A percentile compares a stretch with the other conserved stretches of the same genome.
Conservation (phyloP, 345 rosid genomes). For the Tarenaya hassleriana region DNA sequence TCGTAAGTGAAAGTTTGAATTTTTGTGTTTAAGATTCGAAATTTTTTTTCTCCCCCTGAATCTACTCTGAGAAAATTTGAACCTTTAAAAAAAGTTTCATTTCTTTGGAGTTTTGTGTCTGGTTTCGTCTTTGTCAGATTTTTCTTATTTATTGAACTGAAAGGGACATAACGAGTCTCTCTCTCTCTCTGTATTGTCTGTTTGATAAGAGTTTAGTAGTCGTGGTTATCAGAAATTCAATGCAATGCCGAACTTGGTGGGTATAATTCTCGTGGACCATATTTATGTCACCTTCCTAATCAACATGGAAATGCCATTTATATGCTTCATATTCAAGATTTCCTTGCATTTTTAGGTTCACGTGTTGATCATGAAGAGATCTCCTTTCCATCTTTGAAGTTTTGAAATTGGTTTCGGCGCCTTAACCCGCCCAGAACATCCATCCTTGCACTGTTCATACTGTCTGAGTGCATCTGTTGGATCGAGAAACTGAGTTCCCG, state of each 20-base stretch:
- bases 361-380: slow-evolving; percentile 21
- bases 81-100: not conserved
- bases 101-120: slow-evolving; percentile 13
- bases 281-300: slow-evolving; percentile 15
- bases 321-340: not conserved
- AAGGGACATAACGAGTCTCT: slow-evolving; percentile 12
- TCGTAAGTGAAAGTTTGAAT: slow-evolving; percentile 21
- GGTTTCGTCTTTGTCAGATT: slow-evolving; percentile 11
- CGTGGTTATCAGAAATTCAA: slow-evolving; percentile 1
- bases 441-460: too few relatives aligned
- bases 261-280: slow-evolving; percentile 15
- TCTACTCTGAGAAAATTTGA: not conserved
- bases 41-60: too few relatives aligned
- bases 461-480: not conserved
- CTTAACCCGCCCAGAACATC: too few relatives aligned
- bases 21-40: slow-evolving; percentile 21
- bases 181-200: slow-evolving; percentile 10
- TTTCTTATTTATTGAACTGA: not conserved
- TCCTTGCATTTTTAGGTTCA: slow-evolving; percentile 16
- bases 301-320: slow-evolving; percentile 4
- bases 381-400: slow-evolving; percentile 4
- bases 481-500: slow-evolving; percentile 1
- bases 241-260: not conserved
- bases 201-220: slow-evolving; percentile 4
- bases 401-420: not conserved